Evolutionary conservation across 345 rosid species (phyloP), one percentile per base, ranked within the genome.

Genomic region (Odontarrhena argentea): DNA sequence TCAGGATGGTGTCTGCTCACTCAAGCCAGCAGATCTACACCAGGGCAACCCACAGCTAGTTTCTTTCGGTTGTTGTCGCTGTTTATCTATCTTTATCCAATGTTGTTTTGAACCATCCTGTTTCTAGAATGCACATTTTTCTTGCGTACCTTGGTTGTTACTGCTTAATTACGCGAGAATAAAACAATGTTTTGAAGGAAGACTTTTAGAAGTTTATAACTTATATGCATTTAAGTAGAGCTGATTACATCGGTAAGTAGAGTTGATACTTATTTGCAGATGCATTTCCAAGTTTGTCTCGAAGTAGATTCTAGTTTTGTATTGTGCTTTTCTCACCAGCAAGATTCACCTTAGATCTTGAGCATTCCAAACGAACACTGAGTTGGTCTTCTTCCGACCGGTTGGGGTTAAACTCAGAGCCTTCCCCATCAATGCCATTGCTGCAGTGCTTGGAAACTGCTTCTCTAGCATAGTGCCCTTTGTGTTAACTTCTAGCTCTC

Each of bases 391-490:
- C 76, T 69, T 77, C 51, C 72, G 68, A 54, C 79, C 81, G 38
- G 77, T 76, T 0, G 86, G 81, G 30, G 25, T 77, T 60, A 82
- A 80, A 55, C 85, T 79, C 70, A 85, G 77, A 60, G 87, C 85
- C 77, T 81, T 90, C 35, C 89, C 89, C 94, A 90, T 80, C 82
- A 93, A 43, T 28, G 92, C 96, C 98, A 90, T 88, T 42, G 98
- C 98, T 66, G 87, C 94, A 65, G 83, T 51, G 77, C 97, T 90
- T 11, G 98, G 96, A 68, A 74, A 83, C 64, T 84, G 86, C 81
- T 83, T 80, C 48, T 54, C 78, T 37, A 79, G 78, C 63, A 76
- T 71, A 43, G 76, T 77, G 41, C 36, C 34, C 53, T 50, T 42
- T 60, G 36, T 25, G 38, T 30, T 53, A 40, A 60, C 74, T 10